phyloP scores from a whole-genome alignment of 2,329 filamentous ascomycete species.

The Xylaria sp. region DNA sequence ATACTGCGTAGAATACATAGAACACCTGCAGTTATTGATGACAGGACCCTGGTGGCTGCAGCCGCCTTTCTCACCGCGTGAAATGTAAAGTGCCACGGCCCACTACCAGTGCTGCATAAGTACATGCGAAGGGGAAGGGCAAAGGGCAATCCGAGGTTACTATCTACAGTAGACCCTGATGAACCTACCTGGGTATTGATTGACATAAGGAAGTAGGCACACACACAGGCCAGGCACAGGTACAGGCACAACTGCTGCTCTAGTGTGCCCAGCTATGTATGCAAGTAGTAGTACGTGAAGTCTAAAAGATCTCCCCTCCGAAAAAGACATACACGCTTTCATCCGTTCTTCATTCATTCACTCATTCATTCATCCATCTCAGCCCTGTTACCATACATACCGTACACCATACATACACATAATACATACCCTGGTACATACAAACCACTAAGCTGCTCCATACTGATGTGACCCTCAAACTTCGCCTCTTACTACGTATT shows the following conservation, averaged over 20 bases:
- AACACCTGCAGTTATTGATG: slow-evolving; percentile 3
- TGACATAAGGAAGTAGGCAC: slow-evolving; percentile 2
- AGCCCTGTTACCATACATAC: slow-evolving; percentile 36
- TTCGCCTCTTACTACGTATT: slow-evolving; percentile 42
- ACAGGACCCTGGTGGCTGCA: slow-evolving; percentile 16
- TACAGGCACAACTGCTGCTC: not conserved
- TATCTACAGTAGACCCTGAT: no score
- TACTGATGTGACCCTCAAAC: slow-evolving; percentile 36
- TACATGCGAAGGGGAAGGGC: no score
- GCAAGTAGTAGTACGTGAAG: slow-evolving; percentile 8
- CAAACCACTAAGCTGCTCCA: slow-evolving; percentile 33
- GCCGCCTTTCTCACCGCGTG: not conserved
- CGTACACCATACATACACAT: no score
- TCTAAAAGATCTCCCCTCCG: slow-evolving; percentile 9
- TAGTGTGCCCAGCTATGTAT: no score
- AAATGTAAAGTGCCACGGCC: slow-evolving; percentile 7
- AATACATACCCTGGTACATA: slow-evolving; percentile 28
- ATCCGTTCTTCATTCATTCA: not conserved
- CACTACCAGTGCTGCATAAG: not conserved
- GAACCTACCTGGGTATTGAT: not conserved
- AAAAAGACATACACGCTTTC: slow-evolving; percentile 6
- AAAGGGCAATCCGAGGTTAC: slow-evolving; percentile 9
- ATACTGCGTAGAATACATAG: no score
- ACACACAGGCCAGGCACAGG: not conserved
- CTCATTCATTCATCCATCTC: slow-evolving; percentile 31